Percentiles rank a stretch among this genome's conserved stretches.
These are phyloP conservation scores for Boletellus deceptivus DNA, from an alignment of 1,284 basidiomycete genomes.

Conservation along the genomic window DNA sequence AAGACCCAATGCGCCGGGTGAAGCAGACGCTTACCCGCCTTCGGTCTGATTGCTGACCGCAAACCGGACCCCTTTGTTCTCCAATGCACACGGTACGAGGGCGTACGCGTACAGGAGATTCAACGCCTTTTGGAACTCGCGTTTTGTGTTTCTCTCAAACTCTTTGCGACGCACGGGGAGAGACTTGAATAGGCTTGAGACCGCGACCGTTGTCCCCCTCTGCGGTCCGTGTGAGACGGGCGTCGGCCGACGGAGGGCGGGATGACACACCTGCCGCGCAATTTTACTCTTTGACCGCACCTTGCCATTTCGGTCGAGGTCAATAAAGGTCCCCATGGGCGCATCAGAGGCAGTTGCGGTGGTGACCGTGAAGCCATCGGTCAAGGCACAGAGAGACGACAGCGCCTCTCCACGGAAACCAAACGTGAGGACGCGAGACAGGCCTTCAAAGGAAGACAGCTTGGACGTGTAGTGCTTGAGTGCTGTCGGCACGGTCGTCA, in stretches of 20 bases:
- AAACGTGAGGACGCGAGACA: conserved; percentile 70
- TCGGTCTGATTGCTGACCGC: conserved; percentile 73
- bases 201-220: conserved; percentile 84
- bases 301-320: conserved; percentile 66
- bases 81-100: conserved; percentile 69
- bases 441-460: conserved; percentile 3
- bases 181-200: conserved; percentile 76
- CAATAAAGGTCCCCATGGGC: conserved; percentile 77
- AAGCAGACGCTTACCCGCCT: conserved; percentile 58
- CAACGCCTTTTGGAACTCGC: conserved; percentile 88
- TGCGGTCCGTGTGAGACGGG: conserved; percentile 30
- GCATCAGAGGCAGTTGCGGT: conserved; percentile 72
- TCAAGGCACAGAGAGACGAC: conserved; percentile 87
- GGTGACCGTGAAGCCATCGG: conserved; percentile 65
- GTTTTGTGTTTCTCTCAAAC: conserved; percentile 85
- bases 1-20: background rate
- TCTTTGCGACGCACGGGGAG: conserved; percentile 93
- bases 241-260: background rate
- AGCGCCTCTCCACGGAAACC: conserved; percentile 97
- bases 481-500: background rate
- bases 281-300: conserved; percentile 53
- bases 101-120: conserved; percentile 87
- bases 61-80: conserved; percentile 66
- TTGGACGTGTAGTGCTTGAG: conserved; percentile 10
- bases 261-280: conserved; percentile 67